Conservation (phyloP, 176 grass and related monocot genomes). For the Areca catechu region DNA sequence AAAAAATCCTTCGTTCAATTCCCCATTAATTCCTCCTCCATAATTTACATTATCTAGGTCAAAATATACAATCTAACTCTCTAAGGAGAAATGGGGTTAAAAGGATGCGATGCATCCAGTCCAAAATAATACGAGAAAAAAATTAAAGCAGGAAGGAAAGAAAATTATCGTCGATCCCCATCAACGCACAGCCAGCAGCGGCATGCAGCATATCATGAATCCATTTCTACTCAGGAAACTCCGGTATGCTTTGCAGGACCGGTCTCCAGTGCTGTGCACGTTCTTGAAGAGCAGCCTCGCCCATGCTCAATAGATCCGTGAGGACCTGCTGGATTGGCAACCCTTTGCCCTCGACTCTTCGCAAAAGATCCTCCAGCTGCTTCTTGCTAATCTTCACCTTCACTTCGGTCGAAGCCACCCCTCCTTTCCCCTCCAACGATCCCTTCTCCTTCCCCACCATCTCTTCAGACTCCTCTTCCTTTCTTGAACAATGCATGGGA, state of each 20-base stretch:
- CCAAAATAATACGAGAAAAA: too few species aligned
- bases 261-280: slow-evolving; percentile 1
- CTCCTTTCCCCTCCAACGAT: background rate
- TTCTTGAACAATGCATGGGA: background rate
- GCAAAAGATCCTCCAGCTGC: slow-evolving; percentile 14
- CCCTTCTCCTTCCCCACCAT: too few species aligned
- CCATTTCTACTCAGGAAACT: background rate
- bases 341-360: background rate
- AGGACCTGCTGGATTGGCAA: slow-evolving; percentile 3
- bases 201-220: too few species aligned
- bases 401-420: background rate
- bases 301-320: background rate
- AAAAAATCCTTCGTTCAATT: too few species aligned
- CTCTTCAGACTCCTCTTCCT: background rate
- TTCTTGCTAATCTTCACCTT: slow-evolving; percentile 21
- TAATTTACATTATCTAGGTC: too few species aligned
- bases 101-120: too few species aligned
- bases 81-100: too few species aligned
- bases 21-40: too few species aligned
- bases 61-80: too few species aligned
- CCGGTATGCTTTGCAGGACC: slow-evolving; percentile 9
- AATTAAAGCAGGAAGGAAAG: too few species aligned
- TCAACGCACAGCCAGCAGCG: too few species aligned
- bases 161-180: too few species aligned
- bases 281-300: background rate